phyloP scores from a whole-genome alignment of 495 filamentous ascomycete species.

The Halenospora varia region DNA sequence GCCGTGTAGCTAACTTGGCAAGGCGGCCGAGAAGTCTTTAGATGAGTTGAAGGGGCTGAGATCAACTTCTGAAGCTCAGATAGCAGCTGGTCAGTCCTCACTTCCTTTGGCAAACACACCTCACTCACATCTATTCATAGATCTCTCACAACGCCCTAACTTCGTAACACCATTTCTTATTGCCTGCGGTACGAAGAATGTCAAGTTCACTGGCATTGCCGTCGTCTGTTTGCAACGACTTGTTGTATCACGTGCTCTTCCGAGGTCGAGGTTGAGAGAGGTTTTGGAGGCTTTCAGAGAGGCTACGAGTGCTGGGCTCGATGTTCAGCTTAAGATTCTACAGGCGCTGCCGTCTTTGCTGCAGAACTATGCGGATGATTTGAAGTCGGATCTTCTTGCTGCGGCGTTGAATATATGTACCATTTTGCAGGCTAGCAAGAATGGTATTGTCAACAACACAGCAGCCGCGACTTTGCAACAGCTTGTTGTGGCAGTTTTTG shows the following conservation, averaged over 20 bases:
- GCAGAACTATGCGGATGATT: constrained; percentile 81
- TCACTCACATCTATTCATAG: constrained; percentile 48
- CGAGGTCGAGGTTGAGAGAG: constrained; percentile 68
- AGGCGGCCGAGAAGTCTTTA: constrained; percentile 93
- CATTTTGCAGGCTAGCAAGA: constrained; percentile 83
- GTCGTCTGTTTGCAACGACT: constrained; percentile 86
- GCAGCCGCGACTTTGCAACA: constrained; percentile 94
- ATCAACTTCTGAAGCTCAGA: constrained; percentile 72
- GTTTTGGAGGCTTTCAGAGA: constrained; percentile 84
- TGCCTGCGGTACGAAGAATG: constrained; percentile 83
- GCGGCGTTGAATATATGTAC: constrained; percentile 86
- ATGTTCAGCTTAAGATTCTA: constrained; percentile 93
- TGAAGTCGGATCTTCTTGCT: constrained; percentile 76
- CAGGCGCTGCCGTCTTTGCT: constrained; percentile 89
- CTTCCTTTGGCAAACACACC: neutral
- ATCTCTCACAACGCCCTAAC: constrained; percentile 72
- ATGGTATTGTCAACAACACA: constrained; percentile 86
- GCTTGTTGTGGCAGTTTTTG: constrained; percentile 86
- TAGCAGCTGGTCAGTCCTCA: constrained; percentile 65
- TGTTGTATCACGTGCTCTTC: constrained; percentile 72
- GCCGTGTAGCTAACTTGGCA: constrained; percentile 23
- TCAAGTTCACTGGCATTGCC: constrained; percentile 81
- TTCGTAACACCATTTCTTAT: constrained; percentile 92
- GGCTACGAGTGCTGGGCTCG: constrained; percentile 67
- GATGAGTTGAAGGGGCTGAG: constrained; percentile 82